Conservation (phyloP, 1,139 yeast genomes). For the Blastobotrys indianensis region DNA sequence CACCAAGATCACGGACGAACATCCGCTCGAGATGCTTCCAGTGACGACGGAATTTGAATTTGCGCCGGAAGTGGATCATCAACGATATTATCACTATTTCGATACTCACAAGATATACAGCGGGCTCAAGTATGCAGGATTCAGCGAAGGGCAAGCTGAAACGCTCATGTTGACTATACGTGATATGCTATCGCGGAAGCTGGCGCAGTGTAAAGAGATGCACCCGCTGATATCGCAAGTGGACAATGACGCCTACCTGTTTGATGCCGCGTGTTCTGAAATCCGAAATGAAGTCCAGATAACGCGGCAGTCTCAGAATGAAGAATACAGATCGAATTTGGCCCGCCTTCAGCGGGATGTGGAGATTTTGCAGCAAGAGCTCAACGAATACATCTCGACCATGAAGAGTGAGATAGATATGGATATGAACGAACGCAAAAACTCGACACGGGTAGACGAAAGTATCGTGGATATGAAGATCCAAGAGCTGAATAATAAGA, state of each 20-base stretch:
- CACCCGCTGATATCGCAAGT: slow-evolving; percentile 64
- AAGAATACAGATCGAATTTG: slow-evolving; percentile 60
- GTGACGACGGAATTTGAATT: slow-evolving; percentile 10
- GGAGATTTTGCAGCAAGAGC: slow-evolving; percentile 71
- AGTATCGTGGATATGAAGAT: slow-evolving; percentile 63
- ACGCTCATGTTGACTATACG: slow-evolving; percentile 35
- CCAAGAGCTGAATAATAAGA: slow-evolving; percentile 81
- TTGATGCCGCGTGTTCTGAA: slow-evolving; percentile 91
- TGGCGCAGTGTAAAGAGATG: slow-evolving; percentile 52
- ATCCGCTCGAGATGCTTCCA: background rate
- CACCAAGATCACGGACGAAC: background rate
- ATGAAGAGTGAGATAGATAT: slow-evolving; percentile 72
- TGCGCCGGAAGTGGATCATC: slow-evolving; percentile 10
- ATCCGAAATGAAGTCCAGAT: slow-evolving; percentile 72
- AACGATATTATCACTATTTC: slow-evolving; percentile 29
- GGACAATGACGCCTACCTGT: slow-evolving; percentile 80
- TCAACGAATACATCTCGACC: slow-evolving; percentile 63
- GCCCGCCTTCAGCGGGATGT: slow-evolving; percentile 64
- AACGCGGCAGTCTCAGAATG: slow-evolving; percentile 64
- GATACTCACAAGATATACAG: slow-evolving; percentile 38
- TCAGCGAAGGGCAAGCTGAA: slow-evolving; percentile 38
- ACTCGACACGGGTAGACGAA: slow-evolving; percentile 74
- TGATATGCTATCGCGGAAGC: slow-evolving; percentile 36
- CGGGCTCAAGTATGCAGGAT: slow-evolving; percentile 34
- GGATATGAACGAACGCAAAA: slow-evolving; percentile 79